Evolutionary conservation across 2,329 filamentous ascomycete species (phyloP), one percentile per base, ranked within the genome.

Genomic region (Apiospora malaysiana): DNA sequence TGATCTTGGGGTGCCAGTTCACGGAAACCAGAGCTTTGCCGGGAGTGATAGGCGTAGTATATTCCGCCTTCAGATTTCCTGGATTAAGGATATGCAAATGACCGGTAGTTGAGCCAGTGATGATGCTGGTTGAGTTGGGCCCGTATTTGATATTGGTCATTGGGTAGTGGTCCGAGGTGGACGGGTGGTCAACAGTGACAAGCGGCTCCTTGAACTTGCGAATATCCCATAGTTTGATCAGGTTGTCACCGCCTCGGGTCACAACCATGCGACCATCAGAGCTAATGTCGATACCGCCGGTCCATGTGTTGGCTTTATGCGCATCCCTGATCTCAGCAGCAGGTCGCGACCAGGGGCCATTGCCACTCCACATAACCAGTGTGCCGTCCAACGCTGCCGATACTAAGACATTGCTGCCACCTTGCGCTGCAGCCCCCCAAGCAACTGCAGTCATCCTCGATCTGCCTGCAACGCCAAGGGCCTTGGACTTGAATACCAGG

Each of bases 181-280:
- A 97, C 1, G 89, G 82, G 81, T 97, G 94, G 7, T 91, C 84
- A 21, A 94, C 90, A 1, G 91, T 93, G 66, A 94, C 93, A 18
- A 99, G 88, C 4, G 96, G 94, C 71, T 92, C 87, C 80, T 96
- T 98, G 86, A 99, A 97, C 78, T 98, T 98, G 71, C 96, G 90
- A 3, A 92, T 97, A 80, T 99, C 96, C 96, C 96, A 99, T 1
- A 98, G 87, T 83, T 98, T 98, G 81, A 99, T 95, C 1, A 93
- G 88, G 78, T 97, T 90, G 81, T 99, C 96, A 68, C 95, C 95
- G 70, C 96, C 96, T 75, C 94, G 88, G 0, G 94, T 97, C 9
- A 98, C 92, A 3, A 98, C 90, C 84, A 98, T 92, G 71, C 95
- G 89, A 12, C 96, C 96, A 80, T 98, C 96, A 0, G 91, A 86